A percentile compares a stretch with the other conserved stretches of the same genome.
Evolutionary conservation across 192 early-diverging fungal genomes (phyloP).

Genomic region (Obelidium mucronatum): DNA sequence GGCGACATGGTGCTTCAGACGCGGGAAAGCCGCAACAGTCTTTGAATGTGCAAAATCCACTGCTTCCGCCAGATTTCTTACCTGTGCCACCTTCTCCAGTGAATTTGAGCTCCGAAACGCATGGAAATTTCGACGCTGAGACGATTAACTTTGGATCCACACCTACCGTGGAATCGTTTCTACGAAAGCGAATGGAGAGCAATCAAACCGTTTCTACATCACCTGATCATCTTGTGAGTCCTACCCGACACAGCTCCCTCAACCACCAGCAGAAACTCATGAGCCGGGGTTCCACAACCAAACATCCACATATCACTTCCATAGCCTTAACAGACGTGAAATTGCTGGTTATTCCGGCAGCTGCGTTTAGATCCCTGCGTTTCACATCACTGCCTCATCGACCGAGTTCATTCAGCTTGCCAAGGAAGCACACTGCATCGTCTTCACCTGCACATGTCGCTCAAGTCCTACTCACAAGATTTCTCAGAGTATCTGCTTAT

Average conservation of each 20-base stretch:
- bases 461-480: slow-evolving; percentile 93
- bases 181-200: too few relatives aligned
- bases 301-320: slow-evolving; percentile 83
- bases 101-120: background rate
- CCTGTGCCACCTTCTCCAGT: background rate
- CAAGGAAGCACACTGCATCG: background rate
- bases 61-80: background rate
- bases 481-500: slow-evolving; percentile 85
- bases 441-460: slow-evolving; percentile 78
- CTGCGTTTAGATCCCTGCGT: slow-evolving; percentile 77
- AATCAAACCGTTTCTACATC: too few relatives aligned
- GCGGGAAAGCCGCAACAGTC: too few relatives aligned
- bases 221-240: too few relatives aligned
- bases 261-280: too few relatives aligned
- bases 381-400: background rate
- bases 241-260: background rate
- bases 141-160: too few relatives aligned
- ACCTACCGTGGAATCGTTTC: too few relatives aligned
- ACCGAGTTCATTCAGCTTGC: background rate
- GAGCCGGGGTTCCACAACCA: too few relatives aligned
- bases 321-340: slow-evolving; percentile 89
- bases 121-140: too few relatives aligned
- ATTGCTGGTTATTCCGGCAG: slow-evolving; percentile 90
- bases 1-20: too few relatives aligned
- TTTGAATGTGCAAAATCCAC: background rate